A percentile compares a stretch with the other conserved stretches of the same genome.
Evolutionary conservation across 2,329 filamentous ascomycete species (phyloP).

Genomic region (Trichoderma simmonsii): DNA sequence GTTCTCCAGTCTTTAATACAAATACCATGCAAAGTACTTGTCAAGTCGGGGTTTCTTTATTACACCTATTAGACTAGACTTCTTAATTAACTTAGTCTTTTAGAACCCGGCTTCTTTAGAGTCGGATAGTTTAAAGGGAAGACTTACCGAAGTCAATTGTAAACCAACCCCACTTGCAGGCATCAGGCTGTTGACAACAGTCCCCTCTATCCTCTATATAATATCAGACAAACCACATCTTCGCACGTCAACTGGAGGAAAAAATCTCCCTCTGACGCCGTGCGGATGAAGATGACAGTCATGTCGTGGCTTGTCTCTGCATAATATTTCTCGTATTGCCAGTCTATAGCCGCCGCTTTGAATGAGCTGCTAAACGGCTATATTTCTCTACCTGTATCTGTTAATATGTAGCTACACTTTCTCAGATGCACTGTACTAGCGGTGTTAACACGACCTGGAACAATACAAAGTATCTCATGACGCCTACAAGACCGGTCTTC

Average conservation of each 20-base stretch:
- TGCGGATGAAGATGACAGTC: background rate
- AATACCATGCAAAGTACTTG: background rate
- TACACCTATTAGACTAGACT: background rate
- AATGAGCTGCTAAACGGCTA: background rate
- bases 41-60: background rate
- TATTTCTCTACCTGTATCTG: too few species aligned
- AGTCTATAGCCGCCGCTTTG: background rate
- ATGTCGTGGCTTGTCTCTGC: background rate
- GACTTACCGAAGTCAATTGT: background rate
- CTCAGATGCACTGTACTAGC: too few species aligned
- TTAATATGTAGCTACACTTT: too few species aligned
- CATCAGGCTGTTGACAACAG: background rate
- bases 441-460: too few species aligned
- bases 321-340: background rate
- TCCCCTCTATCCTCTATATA: background rate
- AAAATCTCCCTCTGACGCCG: background rate
- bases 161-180: background rate
- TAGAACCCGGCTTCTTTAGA: background rate
- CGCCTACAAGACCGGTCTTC: background rate
- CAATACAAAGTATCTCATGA: background rate
- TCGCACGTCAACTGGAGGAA: background rate
- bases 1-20: background rate
- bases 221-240: background rate
- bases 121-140: background rate
- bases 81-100: background rate